These are phyloP conservation scores for Lecanoromycetidae sp. DNA, from an alignment of 2,329 filamentous ascomycete species.

Conservation along the genomic window DNA sequence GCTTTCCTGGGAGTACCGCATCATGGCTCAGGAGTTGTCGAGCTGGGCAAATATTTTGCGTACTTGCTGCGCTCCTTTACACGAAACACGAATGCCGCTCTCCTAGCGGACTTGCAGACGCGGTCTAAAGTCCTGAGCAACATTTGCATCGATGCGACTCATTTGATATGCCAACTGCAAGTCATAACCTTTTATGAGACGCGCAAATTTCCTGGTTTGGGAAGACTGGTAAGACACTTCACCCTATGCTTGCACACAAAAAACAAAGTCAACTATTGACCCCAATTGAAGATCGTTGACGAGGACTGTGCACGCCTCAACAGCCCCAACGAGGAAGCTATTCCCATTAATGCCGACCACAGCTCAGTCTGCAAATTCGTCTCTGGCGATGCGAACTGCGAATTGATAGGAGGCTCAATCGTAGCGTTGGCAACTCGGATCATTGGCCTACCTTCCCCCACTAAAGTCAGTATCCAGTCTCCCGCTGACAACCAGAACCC, in stretches of 20 bases:
- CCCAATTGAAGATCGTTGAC: slow-evolving; percentile 5
- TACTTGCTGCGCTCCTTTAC: slow-evolving; percentile 2
- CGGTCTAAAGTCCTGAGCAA: slow-evolving; percentile 4
- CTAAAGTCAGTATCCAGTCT: neutral
- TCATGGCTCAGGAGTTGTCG: neutral
- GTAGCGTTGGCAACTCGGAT: slow-evolving; percentile 2
- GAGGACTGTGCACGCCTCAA: slow-evolving; percentile 2
- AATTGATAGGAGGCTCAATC: slow-evolving; percentile 3
- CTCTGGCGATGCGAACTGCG: slow-evolving; percentile 1
- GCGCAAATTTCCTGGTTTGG: slow-evolving; percentile 1
- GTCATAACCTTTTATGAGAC: slow-evolving; percentile 6
- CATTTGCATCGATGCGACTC: slow-evolving; percentile 1
- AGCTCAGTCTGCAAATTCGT: slow-evolving; percentile 7
- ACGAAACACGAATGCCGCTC: slow-evolving; percentile 3
- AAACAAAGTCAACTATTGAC: neutral
- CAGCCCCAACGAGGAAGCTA: slow-evolving; percentile 5
- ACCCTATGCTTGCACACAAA: neutral
- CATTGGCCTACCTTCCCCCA: neutral
- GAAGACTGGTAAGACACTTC: slow-evolving; percentile 3
- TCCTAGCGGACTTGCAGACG: slow-evolving; percentile 2
- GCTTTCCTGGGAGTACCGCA: slow-evolving; percentile 6
- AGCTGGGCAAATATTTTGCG: slow-evolving; percentile 1
- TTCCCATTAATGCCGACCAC: slow-evolving; percentile 6
- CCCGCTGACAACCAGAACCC: neutral
- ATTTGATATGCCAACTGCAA: slow-evolving; percentile 6